Evolutionary conservation across 331 rosid species (phyloP).

Genomic region (Quercus tomentella): DNA sequence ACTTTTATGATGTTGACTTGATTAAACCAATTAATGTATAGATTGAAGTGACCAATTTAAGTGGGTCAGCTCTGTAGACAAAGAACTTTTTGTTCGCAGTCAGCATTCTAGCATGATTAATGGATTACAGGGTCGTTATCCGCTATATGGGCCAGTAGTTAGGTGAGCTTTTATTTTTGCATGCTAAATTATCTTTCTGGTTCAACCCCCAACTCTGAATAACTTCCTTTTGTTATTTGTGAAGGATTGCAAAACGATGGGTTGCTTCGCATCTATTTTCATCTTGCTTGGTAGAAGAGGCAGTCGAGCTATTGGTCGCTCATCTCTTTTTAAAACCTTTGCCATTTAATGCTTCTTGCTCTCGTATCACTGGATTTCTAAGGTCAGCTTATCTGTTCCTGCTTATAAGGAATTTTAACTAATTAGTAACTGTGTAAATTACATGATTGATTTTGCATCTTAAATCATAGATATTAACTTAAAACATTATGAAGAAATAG

Average conservation of each 20-base stretch:
- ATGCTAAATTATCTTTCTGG: constrained; percentile 1
- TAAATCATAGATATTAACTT: background rate
- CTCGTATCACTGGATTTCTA: constrained; percentile 80
- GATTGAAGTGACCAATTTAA: constrained; percentile 50
- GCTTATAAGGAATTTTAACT: background rate
- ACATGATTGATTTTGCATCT: background rate
- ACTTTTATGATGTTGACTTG: background rate
- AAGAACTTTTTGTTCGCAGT: constrained; percentile 56
- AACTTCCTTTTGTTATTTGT: constrained; percentile 17
- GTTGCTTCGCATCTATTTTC: constrained; percentile 45
- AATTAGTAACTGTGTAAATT: background rate
- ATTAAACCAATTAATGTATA: constrained; percentile 29
- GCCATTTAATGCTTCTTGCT: constrained; percentile 72
- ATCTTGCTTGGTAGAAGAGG: constrained; percentile 89
- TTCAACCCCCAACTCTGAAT: constrained; percentile 23
- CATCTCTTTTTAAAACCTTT: constrained; percentile 72
- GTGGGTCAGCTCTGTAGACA: constrained; percentile 56
- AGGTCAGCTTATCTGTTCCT: constrained; percentile 44
- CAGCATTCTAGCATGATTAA: constrained; percentile 92
- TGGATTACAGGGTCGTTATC: constrained; percentile 74
- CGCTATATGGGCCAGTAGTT: constrained; percentile 76
- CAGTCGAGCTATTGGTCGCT: constrained; percentile 85
- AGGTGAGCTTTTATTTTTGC: constrained; percentile 51
- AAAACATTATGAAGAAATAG: background rate
- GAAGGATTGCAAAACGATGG: constrained; percentile 97